These are phyloP conservation scores for Simmondsia chinensis DNA, from an alignment of 148 eudicot genomes.

Conservation along the genomic window DNA sequence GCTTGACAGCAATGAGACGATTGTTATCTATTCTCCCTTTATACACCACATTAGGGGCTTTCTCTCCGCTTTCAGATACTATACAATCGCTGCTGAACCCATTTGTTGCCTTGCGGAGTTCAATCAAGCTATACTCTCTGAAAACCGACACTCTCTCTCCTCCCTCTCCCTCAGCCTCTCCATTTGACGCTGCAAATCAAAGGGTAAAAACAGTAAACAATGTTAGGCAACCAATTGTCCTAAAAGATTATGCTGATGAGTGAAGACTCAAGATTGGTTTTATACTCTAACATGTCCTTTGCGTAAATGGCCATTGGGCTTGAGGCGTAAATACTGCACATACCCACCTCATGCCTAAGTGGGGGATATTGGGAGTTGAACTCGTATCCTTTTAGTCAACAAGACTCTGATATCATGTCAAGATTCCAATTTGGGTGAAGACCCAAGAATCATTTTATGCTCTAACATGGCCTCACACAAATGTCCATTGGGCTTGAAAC, in stretches of 20 bases:
- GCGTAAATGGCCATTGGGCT: too few species aligned
- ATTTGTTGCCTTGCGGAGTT: conserved; percentile 39
- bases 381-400: too few species aligned
- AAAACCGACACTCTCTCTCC: conserved; percentile 25
- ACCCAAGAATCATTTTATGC: too few species aligned
- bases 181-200: conserved; percentile 12
- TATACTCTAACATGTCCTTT: too few species aligned
- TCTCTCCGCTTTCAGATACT: conserved; percentile 52
- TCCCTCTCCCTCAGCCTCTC: conserved; percentile 16
- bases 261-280: too few species aligned
- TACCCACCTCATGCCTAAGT: too few species aligned
- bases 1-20: conserved; percentile 42
- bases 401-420: too few species aligned
- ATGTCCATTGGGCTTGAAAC: too few species aligned
- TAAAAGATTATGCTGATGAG: neutral
- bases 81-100: conserved; percentile 43
- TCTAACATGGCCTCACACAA: too few species aligned
- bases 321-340: too few species aligned
- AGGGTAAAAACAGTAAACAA: neutral
- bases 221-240: neutral
- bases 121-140: conserved; percentile 33
- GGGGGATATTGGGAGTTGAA: too few species aligned
- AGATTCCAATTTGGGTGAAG: too few species aligned
- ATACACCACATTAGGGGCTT: conserved; percentile 54
- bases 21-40: conserved; percentile 35